phyloP scores from a whole-genome alignment of 371 early-diverging fungal genomes.

The Circinella minor region DNA sequence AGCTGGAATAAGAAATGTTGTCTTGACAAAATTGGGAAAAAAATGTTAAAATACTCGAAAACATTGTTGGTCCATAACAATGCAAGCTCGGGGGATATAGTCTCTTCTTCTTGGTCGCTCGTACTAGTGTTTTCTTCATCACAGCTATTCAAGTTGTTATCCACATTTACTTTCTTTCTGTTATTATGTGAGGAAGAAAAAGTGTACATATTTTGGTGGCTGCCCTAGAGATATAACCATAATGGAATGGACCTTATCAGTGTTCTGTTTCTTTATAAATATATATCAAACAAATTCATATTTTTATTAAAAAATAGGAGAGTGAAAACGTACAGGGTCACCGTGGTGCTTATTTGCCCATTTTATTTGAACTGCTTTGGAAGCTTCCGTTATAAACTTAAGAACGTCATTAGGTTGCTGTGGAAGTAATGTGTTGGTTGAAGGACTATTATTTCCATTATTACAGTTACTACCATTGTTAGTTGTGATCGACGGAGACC shows the following conservation, averaged over 20 bases:
- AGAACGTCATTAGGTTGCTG: conserved; percentile 12
- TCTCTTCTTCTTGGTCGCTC: conserved; percentile 3
- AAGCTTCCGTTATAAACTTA: conserved; percentile 5
- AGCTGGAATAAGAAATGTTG: conserved; percentile 37
- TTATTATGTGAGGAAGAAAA: conserved; percentile 7
- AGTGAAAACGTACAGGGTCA: conserved; percentile 36
- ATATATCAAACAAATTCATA: neutral
- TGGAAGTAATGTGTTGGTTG: conserved; percentile 2
- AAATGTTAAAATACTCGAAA: conserved; percentile 44
- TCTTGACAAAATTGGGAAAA: conserved; percentile 47
- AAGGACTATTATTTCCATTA: neutral
- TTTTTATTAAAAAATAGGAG: neutral
- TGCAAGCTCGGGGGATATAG: conserved; percentile 17
- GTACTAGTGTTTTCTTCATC: conserved; percentile 5
- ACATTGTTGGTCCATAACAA: conserved; percentile 30
- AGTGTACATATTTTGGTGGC: conserved; percentile 27
- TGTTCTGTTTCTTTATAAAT: conserved; percentile 17
- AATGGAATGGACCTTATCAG: conserved; percentile 50
- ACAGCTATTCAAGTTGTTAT: neutral
- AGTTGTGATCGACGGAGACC: conserved; percentile 8
- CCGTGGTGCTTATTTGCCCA: neutral
- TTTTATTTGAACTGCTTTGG: conserved; percentile 9
- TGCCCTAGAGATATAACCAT: conserved; percentile 42
- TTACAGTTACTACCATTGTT: conserved; percentile 4
- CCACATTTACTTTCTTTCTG: neutral